Conservation (phyloP, 2,329 filamentous ascomycete species). For the Hypomyces perniciosus region DNA sequence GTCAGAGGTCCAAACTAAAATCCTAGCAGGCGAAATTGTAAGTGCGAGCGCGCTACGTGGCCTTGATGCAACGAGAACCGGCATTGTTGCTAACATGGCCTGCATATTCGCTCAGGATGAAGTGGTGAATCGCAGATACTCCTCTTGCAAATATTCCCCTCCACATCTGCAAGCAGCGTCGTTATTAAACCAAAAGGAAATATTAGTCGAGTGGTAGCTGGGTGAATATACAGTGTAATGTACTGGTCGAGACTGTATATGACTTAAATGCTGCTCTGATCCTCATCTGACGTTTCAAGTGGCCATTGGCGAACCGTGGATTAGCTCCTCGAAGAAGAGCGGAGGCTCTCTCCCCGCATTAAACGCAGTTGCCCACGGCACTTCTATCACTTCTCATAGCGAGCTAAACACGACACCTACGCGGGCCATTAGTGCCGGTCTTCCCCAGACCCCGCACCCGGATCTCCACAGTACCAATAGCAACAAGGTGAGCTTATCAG, state of each 20-base stretch:
- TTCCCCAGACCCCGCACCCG: constrained; percentile 37
- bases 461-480: constrained; percentile 22
- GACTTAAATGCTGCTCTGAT: constrained; percentile 16
- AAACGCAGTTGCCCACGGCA: constrained; percentile 26
- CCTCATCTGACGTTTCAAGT: constrained; percentile 23
- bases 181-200: not conserved
- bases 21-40: no score
- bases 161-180: constrained; percentile 28
- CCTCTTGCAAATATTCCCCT: constrained; percentile 12
- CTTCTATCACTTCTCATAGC: constrained; percentile 20
- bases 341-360: constrained; percentile 41
- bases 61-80: no score
- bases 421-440: constrained; percentile 43
- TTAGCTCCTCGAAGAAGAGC: constrained; percentile 31
- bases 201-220: not conserved
- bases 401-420: constrained; percentile 38
- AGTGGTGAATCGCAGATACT: no score
- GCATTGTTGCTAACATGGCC: no score
- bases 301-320: constrained; percentile 34
- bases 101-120: no score
- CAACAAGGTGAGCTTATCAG: constrained; percentile 42
- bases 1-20: no score
- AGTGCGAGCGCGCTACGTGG: not conserved
- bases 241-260: constrained; percentile 21
- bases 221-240: constrained; percentile 4